Evolutionary conservation across 345 rosid species (phyloP).

Genomic region (Salix arbutifolia): DNA sequence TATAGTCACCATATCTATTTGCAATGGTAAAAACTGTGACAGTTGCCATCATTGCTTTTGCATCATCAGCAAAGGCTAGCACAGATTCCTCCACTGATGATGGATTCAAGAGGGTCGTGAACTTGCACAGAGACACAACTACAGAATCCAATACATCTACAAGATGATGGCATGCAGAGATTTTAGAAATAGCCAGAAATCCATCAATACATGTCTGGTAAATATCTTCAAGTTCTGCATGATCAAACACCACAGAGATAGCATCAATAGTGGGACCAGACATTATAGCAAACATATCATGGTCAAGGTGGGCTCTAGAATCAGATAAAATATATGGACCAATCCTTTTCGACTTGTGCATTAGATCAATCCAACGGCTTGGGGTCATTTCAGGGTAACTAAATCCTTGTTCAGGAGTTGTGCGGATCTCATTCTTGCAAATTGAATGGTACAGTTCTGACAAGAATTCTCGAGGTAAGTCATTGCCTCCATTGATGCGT

Average conservation of each 20-base stretch:
- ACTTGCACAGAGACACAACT: conserved; percentile 90
- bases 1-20: conserved; percentile 88
- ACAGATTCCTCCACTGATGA: conserved; percentile 89
- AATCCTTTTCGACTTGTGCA: conserved; percentile 92
- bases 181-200: conserved; percentile 90
- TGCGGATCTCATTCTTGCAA: conserved; percentile 96
- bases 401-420: conserved; percentile 89
- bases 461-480: conserved; percentile 85
- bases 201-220: conserved; percentile 97
- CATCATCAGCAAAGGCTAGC: conserved; percentile 89
- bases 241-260: conserved; percentile 95
- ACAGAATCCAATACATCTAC: conserved; percentile 97
- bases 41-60: conserved; percentile 94
- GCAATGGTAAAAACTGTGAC: conserved; percentile 95
- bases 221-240: conserved; percentile 92
- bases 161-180: conserved; percentile 96
- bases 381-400: conserved; percentile 95
- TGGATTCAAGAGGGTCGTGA: conserved; percentile 89
- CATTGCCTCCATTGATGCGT: conserved; percentile 87
- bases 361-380: conserved; percentile 99
- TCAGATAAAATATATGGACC: conserved; percentile 77
- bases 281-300: conserved; percentile 98
- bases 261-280: conserved; percentile 99
- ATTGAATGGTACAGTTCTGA: conserved; percentile 83
- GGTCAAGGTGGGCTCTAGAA: conserved; percentile 84